phyloP scores from a whole-genome alignment of 306 rosid species.

The Aeschynomene evenia region DNA sequence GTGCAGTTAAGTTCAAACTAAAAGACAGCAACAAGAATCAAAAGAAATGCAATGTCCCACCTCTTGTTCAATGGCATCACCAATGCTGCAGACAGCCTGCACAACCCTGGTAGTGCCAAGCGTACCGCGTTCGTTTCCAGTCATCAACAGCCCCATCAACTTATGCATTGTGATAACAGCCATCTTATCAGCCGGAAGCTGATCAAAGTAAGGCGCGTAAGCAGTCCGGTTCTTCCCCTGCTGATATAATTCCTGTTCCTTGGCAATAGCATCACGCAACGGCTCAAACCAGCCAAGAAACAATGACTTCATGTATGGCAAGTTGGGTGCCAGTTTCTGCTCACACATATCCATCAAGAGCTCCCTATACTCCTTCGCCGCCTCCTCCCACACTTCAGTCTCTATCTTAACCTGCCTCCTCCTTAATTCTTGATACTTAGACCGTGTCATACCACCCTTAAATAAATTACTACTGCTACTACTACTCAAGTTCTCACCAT shows the following conservation, averaged over 20 bases:
- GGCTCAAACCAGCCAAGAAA: conserved; percentile 99
- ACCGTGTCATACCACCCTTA: conserved; percentile 41
- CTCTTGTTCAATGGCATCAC: conserved; percentile 95
- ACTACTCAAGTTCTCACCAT: not conserved
- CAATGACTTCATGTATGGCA: conserved; percentile 84
- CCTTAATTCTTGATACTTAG: conserved; percentile 47
- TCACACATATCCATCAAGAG: conserved; percentile 89
- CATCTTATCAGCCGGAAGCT: conserved; percentile 84
- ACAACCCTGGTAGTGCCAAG: conserved; percentile 65
- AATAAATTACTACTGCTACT: not conserved
- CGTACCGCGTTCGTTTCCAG: conserved; percentile 50
- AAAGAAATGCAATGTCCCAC: conserved; percentile 48
- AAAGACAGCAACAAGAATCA: conserved; percentile 8
- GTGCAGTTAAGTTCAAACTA: not conserved
- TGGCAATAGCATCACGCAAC: conserved; percentile 56
- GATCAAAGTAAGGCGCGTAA: conserved; percentile 59
- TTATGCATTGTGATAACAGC: conserved; percentile 91
- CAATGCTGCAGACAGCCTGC: conserved; percentile 58
- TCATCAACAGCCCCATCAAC: conserved; percentile 81
- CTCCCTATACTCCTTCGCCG: conserved; percentile 76
- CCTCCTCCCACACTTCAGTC: conserved; percentile 87
- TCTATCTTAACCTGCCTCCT: conserved; percentile 81
- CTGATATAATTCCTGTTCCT: conserved; percentile 60
- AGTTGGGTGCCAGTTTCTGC: conserved; percentile 83
- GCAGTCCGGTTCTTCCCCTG: conserved; percentile 43